Percentiles rank a stretch among this genome's conserved stretches.
phyloP scores from a whole-genome alignment of 106 monocot genomes.

The Dendrobium officinale region DNA sequence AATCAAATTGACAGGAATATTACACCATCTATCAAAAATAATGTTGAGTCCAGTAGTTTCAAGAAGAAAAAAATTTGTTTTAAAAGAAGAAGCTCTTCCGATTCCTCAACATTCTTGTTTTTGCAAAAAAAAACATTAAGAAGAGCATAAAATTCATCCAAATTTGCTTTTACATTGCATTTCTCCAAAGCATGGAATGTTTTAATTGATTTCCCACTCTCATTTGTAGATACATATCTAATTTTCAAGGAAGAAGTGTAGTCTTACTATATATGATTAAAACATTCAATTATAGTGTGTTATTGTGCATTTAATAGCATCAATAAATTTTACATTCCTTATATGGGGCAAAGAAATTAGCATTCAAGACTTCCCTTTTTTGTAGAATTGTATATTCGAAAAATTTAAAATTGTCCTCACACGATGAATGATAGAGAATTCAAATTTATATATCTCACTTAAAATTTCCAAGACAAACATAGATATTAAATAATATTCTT shows the following conservation, averaged over 20 bases:
- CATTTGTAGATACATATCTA: conserved; percentile 75
- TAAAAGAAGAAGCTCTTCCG: conserved; percentile 59
- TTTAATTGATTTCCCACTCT: conserved; percentile 59
- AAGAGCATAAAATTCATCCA: conserved; percentile 45
- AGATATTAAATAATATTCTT: no score
- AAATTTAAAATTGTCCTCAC: no score
- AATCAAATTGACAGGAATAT: conserved; percentile 37
- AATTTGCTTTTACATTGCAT: conserved; percentile 61
- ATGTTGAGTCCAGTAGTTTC: conserved; percentile 74
- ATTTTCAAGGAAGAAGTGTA: background rate
- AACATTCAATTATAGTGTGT: background rate
- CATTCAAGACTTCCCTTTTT: no score
- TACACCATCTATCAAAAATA: conserved; percentile 78
- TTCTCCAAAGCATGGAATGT: conserved; percentile 71
- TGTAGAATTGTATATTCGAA: no score
- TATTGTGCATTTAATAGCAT: background rate
- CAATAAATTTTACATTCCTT: no score
- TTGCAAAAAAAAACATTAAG: conserved; percentile 54
- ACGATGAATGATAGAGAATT: no score
- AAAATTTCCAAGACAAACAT: no score
- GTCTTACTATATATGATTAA: background rate
- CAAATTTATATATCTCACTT: no score
- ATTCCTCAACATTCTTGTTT: conserved; percentile 74
- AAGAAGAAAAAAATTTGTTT: conserved; percentile 53
- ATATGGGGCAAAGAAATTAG: no score